Base-by-base conservation (phyloP, 768 basidiomycete species). In the Lactarius pseudohatsudake region DNA sequence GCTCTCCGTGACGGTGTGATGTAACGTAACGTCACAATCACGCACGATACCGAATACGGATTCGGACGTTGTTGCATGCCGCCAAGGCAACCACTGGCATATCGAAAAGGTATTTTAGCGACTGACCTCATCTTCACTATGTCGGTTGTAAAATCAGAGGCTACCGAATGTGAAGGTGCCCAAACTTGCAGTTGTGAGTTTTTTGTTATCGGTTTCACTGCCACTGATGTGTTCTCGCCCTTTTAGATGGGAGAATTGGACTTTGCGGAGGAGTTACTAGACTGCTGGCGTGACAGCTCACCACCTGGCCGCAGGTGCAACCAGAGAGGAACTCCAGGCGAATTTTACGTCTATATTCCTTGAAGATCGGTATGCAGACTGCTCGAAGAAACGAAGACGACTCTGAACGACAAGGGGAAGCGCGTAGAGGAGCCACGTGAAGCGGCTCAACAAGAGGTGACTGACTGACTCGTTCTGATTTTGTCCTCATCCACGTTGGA, bases 231-330 rank as follows among this genome's bases (percentile, higher is more conserved):
- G 9, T 22, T 47, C n/a, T 47, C n/a, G 4, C 20, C 3, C 28
- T n/a, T 20, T n/a, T n/a, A 50, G n/a, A 50, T 47, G n/a, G 45
- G n/a, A 47, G n/a, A 47, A 47, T n/a, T 22, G 45, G 47, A 50
- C 47, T 50, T 50, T 22, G n/a, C n/a, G 20, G 9, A 30, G 5
- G 30, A 30, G 30, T 30, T 30, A 30, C 30, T 30, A 3, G n/a
- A 47, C n/a, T 1, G 9, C 4, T 47, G 45, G n/a, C n/a, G 10
- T 47, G 45, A 47, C n/a, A 47, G n/a, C n/a, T 10, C 2, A 47
- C 45, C n/a, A 47, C 10, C n/a, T 13, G 10, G 45, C 9, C n/a
- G 45, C n/a, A 22, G 10, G n/a, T 47, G n/a, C 20, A 22, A 47
- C 10, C 1, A 8, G 18, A 20, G 45, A 47, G 10, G 3, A 47